Evolutionary conservation across 2,329 filamentous ascomycete genomes (phyloP), one percentile per base, ranked within the genome.

Genomic region (Talaromyces rugulosus): DNA sequence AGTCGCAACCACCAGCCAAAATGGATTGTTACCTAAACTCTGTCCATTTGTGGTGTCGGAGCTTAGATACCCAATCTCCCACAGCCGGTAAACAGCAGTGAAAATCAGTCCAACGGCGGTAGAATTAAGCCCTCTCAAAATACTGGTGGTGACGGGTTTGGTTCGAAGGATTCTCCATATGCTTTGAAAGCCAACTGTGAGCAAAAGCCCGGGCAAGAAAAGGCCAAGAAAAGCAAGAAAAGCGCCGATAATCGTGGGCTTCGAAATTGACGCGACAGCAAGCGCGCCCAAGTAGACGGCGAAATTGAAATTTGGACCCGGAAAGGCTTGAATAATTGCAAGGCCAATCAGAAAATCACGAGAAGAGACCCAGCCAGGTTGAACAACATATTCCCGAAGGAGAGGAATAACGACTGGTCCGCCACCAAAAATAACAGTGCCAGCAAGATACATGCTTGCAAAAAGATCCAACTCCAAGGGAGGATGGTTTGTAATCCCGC

Each of bases 291-390:
- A 74, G 61, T 81, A 87, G 0, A 87, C 84, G 0, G 83, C 84
- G 63, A 87, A 77, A 64, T 76, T 75, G 68, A 75, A 75, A 59
- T 77, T 77, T 0, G 85, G 86, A 0, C 85, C 85, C 0, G 89
- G 89, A 62, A 91, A 89, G 0, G 87, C 83, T 72, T 92, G 89
- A 18, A 86, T 87, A 59, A 92, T 81, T 7, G 89, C 89, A 0
- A 92, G 82, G 0, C 89, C 89, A 56, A 91, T 85, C 0, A 92
- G 78, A 70, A 92, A 91, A 70, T 92, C 87, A 4, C 89, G 82
- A 0, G 87, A 80, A 0, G 82, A 84, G 0, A 92, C 88, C 88
- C 88, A 92, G 6, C 86, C 86, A 28, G 88, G 86, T 0, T 82
- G 80, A 0, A 91, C 89, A 40, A 91, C 78, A 66, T 79, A 79